Percentiles rank a stretch among this genome's conserved stretches.
These are phyloP conservation scores for Neofusicoccum ribis DNA, from an alignment of 2,329 filamentous ascomycete genomes.

Conservation along the genomic window DNA sequence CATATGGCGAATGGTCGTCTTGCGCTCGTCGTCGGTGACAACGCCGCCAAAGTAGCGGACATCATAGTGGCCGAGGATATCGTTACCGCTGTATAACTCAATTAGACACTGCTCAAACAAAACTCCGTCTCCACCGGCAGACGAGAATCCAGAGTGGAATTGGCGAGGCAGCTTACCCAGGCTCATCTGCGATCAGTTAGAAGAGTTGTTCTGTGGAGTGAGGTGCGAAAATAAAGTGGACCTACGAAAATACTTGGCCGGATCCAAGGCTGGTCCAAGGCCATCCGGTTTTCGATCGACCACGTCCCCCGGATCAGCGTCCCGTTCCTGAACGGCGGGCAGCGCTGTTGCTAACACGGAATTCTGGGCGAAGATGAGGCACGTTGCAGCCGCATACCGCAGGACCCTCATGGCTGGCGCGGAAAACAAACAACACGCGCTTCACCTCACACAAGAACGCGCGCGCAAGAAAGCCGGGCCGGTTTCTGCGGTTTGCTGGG, in stretches of 20 bases:
- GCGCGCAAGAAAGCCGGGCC: not conserved
- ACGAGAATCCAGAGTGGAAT: too few species aligned
- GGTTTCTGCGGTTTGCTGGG: not conserved
- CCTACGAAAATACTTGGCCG: constrained; percentile 18
- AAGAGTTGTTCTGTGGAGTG: not conserved
- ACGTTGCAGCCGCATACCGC: constrained; percentile 6
- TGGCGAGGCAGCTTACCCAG: constrained; percentile 7
- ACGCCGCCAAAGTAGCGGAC: constrained; percentile 65
- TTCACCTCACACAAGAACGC: not conserved
- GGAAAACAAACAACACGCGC: not conserved
- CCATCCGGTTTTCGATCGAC: not conserved
- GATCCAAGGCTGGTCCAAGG: not conserved
- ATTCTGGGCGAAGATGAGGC: not conserved
- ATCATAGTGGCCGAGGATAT: constrained; percentile 72
- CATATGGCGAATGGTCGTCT: constrained; percentile 66
- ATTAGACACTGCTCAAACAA: not conserved
- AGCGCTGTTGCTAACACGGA: not conserved
- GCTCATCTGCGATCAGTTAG: constrained; percentile 15
- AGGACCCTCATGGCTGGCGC: not conserved
- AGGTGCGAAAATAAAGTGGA: not conserved
- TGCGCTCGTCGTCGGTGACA: constrained; percentile 66
- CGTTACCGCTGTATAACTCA: constrained; percentile 35
- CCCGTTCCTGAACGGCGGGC: not conserved
- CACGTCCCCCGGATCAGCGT: not conserved
- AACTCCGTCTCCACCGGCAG: too few species aligned